Base-by-base conservation (phyloP, 2,329 filamentous ascomycete species). In the Paramyrothecium sp. region DNA sequence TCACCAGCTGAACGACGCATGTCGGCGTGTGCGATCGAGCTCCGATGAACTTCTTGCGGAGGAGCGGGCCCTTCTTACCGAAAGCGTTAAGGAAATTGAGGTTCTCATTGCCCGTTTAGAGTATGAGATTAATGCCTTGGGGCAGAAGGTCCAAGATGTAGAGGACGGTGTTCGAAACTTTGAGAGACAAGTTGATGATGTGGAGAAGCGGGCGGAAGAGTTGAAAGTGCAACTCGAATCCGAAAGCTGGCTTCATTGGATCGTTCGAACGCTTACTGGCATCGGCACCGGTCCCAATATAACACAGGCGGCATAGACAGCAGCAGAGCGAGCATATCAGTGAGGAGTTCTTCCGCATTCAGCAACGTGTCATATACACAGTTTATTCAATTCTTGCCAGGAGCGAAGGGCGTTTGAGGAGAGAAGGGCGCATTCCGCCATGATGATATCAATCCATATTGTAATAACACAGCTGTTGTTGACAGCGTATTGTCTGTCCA, bases 71-170 rank as follows among this genome's bases (percentile, higher is more conserved):
- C 81, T 83, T 54, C 77, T 96, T 41, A 84, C 83, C 3, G 91
- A 95, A 68, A 82, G 83, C 17, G 79, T 92, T 59, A 89, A 89
- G 70, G 90, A 95, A 61, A 81, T 97, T 16, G 92, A 96, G 70
- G 84, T 89, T 21, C 78, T 96, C 44, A 86, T 89, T 3, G 91
- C 92, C 20, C 93, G 93, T 73, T 80, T 98, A 56, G 93, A 98
- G 67, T 98, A 98, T 72, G 94, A 97, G 77, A 88, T 97, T 60
- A 85, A 89, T 58, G 86, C 87, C 17, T 78, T 98, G n/a, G 81
- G 87, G 52, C 86, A 88, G 51, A 92, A 92, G 66, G 89, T 97
- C 11, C 83, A 90, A 65, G 94, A 98, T 68, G 90, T 97, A 10
- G 92, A 97, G 68, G 89, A 92, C 60, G 90, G 90, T 1, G 86